Base-by-base conservation (phyloP, 2,329 filamentous ascomycete species). In the Trichophyton verrucosum region DNA sequence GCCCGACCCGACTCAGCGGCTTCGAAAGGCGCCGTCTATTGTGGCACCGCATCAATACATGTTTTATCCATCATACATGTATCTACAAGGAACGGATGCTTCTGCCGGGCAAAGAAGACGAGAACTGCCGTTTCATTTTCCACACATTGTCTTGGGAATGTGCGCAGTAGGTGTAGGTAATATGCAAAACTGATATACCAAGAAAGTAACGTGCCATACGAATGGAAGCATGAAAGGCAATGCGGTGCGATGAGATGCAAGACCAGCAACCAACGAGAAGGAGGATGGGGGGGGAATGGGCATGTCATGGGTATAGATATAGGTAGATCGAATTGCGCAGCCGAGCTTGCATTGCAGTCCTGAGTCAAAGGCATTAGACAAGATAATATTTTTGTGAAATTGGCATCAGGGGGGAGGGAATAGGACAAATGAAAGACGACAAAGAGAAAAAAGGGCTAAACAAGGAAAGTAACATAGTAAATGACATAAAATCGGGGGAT, bases 391-490 rank as follows among this genome's bases (percentile, higher is more conserved):
- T 20, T 38, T 55, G 13, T 30, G 27, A 38, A 24, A 17, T 38
- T 55, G 51, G 27, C 51, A 55, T 55, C 33, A 38, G 33, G 9
- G 33, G 33, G 33, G 33, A 13, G 33, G 51, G n/a, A 27, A 36
- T 20, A 15, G 17, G 51, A 55, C n/a, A 55, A 20, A 36, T 53
- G n/a, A 53, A 57, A 57, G 53, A 9, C 9, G 33, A 38, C 33
- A 13, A 38, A 36, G 33, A 11, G 3, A 13, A 38, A 38, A 38
- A 13, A 4, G 33, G 33, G 33, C 9, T 13, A 42, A 17, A 57
- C 42, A 57, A 57, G 33, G 22, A 57, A 57, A 44, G 27, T 6
- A n/a, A 57, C 11, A 57, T 42, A 40, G 55, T 27, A n/a, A 57
- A 40, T 38, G 15, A 7, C 40, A 44, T 44, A 13, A 44, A 57